Evolutionary conservation across 2,329 filamentous ascomycete genomes (phyloP).

Genomic region (Ophiostoma ulmi): DNA sequence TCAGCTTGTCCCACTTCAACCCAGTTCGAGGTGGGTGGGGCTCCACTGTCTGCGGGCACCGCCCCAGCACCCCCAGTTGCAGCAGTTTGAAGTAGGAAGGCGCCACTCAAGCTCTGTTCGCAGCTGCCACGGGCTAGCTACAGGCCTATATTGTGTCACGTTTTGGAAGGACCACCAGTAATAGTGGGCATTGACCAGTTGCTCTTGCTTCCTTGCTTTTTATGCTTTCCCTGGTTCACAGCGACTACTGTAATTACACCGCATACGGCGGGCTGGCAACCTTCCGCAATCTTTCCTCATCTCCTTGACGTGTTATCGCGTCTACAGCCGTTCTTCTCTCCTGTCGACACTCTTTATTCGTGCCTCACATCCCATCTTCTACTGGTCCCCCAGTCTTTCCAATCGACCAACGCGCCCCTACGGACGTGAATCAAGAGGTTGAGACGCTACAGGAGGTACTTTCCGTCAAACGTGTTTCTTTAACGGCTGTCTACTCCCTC

Average conservation of each 20-base stretch:
- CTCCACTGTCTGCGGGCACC: neutral
- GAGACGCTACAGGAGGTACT: neutral
- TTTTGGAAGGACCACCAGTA: neutral
- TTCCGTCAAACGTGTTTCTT: neutral
- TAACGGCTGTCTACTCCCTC: neutral
- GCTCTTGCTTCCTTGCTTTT: neutral
- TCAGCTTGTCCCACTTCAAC: neutral
- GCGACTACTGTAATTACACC: neutral
- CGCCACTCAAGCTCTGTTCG: neutral
- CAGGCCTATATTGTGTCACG: conserved; percentile 5
- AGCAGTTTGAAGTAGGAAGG: conserved; percentile 2
- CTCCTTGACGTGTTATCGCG: neutral
- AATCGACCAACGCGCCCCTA: neutral
- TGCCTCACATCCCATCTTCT: neutral
- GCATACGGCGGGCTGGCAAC: neutral
- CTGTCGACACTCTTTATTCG: neutral
- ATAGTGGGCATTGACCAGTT: neutral
- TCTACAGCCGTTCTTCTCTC: neutral
- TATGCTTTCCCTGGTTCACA: neutral
- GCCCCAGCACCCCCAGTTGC: neutral
- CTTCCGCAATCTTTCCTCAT: neutral
- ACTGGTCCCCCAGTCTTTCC: neutral
- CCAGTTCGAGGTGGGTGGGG: neutral
- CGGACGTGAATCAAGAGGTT: neutral
- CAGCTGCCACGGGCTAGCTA: conserved; percentile 11